Conservation (phyloP, 306 rosid genomes). For the Acacia confusa region DNA sequence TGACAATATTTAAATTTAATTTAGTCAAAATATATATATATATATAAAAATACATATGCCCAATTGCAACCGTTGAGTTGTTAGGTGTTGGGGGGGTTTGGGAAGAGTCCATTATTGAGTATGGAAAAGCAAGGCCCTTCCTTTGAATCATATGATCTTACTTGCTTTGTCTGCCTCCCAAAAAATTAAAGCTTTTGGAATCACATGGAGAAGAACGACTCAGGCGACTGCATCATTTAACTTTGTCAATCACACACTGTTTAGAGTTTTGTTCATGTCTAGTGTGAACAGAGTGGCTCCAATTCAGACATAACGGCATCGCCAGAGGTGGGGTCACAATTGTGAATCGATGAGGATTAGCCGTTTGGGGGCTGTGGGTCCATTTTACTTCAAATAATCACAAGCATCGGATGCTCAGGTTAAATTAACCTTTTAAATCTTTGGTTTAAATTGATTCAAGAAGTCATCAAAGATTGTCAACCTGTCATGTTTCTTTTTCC, state of each 20-base stretch:
- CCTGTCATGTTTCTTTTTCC: background rate
- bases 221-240: conserved; percentile 4
- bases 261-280: background rate
- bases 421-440: background rate
- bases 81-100: conserved; percentile 17
- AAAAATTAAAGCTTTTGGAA: conserved; percentile 24
- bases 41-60: background rate
- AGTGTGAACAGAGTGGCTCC: conserved; percentile 14
- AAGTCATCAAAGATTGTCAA: background rate
- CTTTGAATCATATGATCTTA: conserved; percentile 7
- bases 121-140: conserved; percentile 36
- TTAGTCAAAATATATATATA: too few species aligned
- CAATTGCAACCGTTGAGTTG: conserved; percentile 6
- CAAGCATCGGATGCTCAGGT: background rate
- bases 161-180: conserved; percentile 41
- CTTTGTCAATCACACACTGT: background rate
- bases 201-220: conserved; percentile 28
- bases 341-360: background rate
- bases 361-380: conserved; percentile 2
- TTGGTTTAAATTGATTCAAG: background rate
- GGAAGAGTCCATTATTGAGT: conserved; percentile 35
- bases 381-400: background rate
- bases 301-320: conserved; percentile 27
- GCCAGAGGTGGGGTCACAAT: background rate
- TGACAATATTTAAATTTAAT: too few species aligned